Evolutionary conservation across 2,329 filamentous ascomycete genomes (phyloP), one percentile per base, ranked within the genome.

Genomic region (Graphilbum fragrans): DNA sequence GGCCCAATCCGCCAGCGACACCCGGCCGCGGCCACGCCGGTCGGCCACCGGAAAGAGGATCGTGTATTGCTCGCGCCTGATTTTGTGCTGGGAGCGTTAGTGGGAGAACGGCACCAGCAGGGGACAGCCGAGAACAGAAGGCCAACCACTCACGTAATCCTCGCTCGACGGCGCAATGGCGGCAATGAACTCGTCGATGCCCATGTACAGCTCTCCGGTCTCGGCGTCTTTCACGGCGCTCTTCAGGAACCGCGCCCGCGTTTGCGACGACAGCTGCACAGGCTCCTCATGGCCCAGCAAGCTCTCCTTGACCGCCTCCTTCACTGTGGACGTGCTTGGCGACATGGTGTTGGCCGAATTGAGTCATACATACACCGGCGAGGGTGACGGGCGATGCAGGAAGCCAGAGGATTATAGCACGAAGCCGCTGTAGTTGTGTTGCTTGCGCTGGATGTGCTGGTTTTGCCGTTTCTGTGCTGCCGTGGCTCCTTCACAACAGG

Each of bases 31-130:
- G 50, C 70, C 74, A 50, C 76, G 77, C 53, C 85, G 78, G 62
- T 98, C 92, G 53, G 92, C 92, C 44, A 98, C 83, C 49, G 72
- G 70, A 64, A 98, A 98, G 37, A 98, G 82, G 55, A 98, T 83
- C 40, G 81, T 80, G 64, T 95, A 98, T 61, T 96, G 92, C 53
- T 94, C 84, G 52, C 90, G 81, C 65, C 87, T 86, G 69, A 98
- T 96, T 64, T 98, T 98, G 70, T 94, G 88, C 90, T 96, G 57
- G 17, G 23, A 14, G 16, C 41, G 36, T 22, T 19, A 37, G 32
- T 35, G n/a, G 33, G 18, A 21, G 4, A 31, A 29, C 1, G 19
- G 33, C 18, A 23, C 19, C 37, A 37, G 29, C 25, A 50, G 42
- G 32, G 31, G 44, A 38, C n/a, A n/a, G n/a, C n/a, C n/a, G n/a